Conservation (phyloP, 2,329 filamentous ascomycete genomes). For the Keithomyces neogunnii region DNA sequence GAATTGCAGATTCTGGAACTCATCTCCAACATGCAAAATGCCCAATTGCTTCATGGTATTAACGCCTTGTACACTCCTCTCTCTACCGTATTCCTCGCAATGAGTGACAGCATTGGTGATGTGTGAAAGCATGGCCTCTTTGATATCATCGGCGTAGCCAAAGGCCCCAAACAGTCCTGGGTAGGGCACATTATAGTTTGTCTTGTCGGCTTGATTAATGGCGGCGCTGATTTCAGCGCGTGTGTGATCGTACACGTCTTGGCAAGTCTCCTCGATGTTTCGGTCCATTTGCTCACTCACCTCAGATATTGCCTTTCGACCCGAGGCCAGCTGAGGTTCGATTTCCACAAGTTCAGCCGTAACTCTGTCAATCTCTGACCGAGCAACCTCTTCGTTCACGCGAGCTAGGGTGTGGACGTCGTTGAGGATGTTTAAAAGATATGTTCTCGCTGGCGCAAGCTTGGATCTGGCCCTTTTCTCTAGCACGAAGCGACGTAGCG, state of each 20-base stretch:
- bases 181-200: conserved; percentile 75
- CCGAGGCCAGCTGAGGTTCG: conserved; percentile 77
- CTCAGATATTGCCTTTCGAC: conserved; percentile 69
- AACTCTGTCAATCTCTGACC: conserved; percentile 76
- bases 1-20: conserved; percentile 81
- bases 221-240: conserved; percentile 65
- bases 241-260: conserved; percentile 78
- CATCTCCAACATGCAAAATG: conserved; percentile 77
- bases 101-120: conserved; percentile 69
- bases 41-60: conserved; percentile 83
- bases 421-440: conserved; percentile 84
- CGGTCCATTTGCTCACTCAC: conserved; percentile 74
- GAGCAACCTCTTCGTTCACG: conserved; percentile 81
- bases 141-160: conserved; percentile 87
- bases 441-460: conserved; percentile 89
- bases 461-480: conserved; percentile 95
- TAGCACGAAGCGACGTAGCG: conserved; percentile 83
- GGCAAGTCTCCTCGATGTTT: conserved; percentile 76
- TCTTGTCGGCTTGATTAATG: conserved; percentile 68
- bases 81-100: conserved; percentile 82
- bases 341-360: conserved; percentile 71
- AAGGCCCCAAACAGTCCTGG: conserved; percentile 79
- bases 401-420: conserved; percentile 76
- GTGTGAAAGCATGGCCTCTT: conserved; percentile 82
- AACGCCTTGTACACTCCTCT: conserved; percentile 70